Conservation (phyloP, 768 basidiomycete genomes). For the Tricholoma hemisulphureum region DNA sequence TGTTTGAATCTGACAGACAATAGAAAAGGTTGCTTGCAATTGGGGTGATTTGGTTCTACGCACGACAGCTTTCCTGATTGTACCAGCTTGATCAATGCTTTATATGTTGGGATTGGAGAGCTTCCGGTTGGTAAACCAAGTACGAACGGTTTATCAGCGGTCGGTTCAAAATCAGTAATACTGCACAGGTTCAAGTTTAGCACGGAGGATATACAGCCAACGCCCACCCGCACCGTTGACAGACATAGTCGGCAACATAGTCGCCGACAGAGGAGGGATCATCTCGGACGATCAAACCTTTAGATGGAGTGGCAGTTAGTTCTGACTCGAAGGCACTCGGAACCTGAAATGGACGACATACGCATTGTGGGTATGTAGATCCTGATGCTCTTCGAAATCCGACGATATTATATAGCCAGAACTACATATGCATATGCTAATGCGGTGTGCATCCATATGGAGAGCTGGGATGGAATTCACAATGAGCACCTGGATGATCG, state of each 20-base stretch:
- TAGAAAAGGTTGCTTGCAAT: neutral
- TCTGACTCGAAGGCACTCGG: too few relatives aligned
- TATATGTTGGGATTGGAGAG: conserved; percentile 87
- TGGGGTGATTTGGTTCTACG: conserved; percentile 24
- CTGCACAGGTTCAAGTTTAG: conserved; percentile 29
- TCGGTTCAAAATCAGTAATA: conserved; percentile 80
- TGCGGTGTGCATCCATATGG: too few relatives aligned
- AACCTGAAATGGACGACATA: neutral
- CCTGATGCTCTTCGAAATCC: too few relatives aligned
- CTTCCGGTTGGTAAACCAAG: conserved; percentile 88
- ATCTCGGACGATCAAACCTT: conserved; percentile 83
- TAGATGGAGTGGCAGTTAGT: neutral
- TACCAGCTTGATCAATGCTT: conserved; percentile 71
- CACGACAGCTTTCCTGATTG: conserved; percentile 76
- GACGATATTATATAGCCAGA: too few relatives aligned
- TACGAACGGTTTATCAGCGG: conserved; percentile 73
- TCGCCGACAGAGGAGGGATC: conserved; percentile 68
- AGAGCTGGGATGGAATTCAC: too few relatives aligned
- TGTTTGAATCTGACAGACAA: conserved; percentile 60
- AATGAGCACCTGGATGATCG: too few relatives aligned
- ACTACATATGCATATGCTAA: too few relatives aligned
- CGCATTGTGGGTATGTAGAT: neutral
- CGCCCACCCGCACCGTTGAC: conserved; percentile 57
- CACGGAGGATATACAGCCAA: neutral
- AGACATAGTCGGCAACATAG: conserved; percentile 78